Evolutionary conservation across 2,329 filamentous ascomycete species (phyloP).

Genomic region (Aspergillus puulaauensis): DNA sequence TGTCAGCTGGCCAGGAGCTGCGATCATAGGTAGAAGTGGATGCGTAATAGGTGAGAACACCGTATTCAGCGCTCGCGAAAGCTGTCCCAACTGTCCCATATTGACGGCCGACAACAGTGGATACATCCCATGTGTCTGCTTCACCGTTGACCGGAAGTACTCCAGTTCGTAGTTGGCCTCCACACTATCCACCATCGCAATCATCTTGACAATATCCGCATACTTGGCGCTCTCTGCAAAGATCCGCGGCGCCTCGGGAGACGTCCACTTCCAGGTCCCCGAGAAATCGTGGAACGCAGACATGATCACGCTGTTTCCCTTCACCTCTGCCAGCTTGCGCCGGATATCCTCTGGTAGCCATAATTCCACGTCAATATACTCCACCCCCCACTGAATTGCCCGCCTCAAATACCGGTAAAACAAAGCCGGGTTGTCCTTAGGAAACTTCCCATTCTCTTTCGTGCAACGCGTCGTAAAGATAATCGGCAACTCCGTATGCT

Average conservation of each 20-base stretch:
- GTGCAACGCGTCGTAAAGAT: slow-evolving; percentile 85
- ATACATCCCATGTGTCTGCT: slow-evolving; percentile 62
- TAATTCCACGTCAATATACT: slow-evolving; percentile 86
- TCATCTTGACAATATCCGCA: slow-evolving; percentile 89
- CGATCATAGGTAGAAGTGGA: slow-evolving; percentile 77
- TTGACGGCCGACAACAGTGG: slow-evolving; percentile 81
- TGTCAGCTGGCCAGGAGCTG: slow-evolving; percentile 81
- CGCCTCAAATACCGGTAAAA: slow-evolving; percentile 79
- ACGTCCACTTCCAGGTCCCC: slow-evolving; percentile 79
- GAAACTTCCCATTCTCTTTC: slow-evolving; percentile 78
- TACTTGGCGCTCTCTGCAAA: slow-evolving; percentile 72
- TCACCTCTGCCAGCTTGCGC: slow-evolving; percentile 63
- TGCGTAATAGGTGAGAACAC: slow-evolving; percentile 88
- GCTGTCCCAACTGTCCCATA: slow-evolving; percentile 82
- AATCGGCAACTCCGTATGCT: slow-evolving; percentile 83
- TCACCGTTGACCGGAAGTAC: slow-evolving; percentile 79
- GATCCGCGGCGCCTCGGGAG: slow-evolving; percentile 67
- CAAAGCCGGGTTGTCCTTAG: slow-evolving; percentile 73
- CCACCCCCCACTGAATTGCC: slow-evolving; percentile 84
- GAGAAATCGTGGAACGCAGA: slow-evolving; percentile 92
- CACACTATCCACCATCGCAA: slow-evolving; percentile 75
- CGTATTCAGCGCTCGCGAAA: slow-evolving; percentile 79
- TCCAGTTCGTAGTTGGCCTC: slow-evolving; percentile 90
- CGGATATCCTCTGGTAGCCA: slow-evolving; percentile 80
- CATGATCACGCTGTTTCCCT: slow-evolving; percentile 80